phyloP scores from a whole-genome alignment of 208 protist species.

The Angomonas deanei region DNA sequence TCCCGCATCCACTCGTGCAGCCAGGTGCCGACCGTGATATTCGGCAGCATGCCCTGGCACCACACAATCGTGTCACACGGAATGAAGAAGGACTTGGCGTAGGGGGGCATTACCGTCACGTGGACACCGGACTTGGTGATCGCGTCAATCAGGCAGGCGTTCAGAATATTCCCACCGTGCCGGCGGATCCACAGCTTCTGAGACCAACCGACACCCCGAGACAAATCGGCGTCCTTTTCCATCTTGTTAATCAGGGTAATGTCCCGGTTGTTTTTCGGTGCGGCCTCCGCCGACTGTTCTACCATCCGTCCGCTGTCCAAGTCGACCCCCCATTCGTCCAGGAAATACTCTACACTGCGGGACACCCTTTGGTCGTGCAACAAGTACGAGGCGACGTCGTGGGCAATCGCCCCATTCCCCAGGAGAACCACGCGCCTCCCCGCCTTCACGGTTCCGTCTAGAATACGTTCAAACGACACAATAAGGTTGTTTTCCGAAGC shows the following conservation, averaged over 20 bases:
- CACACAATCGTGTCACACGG: conserved; percentile 84
- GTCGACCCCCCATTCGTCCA: conserved; percentile 82
- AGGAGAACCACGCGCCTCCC: conserved; percentile 77
- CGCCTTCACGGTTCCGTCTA: conserved; percentile 71
- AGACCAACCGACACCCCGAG: conserved; percentile 68
- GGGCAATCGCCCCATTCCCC: conserved; percentile 79
- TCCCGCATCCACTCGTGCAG: conserved; percentile 88
- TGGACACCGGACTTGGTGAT: conserved; percentile 63
- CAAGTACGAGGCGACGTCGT: conserved; percentile 81
- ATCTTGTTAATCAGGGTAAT: conserved; percentile 73
- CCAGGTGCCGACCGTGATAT: conserved; percentile 71
- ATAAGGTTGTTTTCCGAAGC: conserved; percentile 55
- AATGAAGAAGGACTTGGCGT: conserved; percentile 42
- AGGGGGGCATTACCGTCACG: conserved; percentile 51
- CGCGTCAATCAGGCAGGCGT: conserved; percentile 55
- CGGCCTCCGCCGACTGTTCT: conserved; percentile 17
- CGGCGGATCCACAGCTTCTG: conserved; percentile 79
- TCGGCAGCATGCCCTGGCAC: conserved; percentile 79
- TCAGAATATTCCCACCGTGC: conserved; percentile 66
- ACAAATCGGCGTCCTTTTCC: conserved; percentile 75
- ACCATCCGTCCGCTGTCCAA: conserved; percentile 52
- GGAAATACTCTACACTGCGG: conserved; percentile 48
- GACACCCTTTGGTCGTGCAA: conserved; percentile 82
- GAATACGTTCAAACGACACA: conserved; percentile 69
- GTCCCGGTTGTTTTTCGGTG: conserved; percentile 73